Evolutionary conservation across 306 rosid genomes (phyloP).

Genomic region (Begonia fuchsioides): DNA sequence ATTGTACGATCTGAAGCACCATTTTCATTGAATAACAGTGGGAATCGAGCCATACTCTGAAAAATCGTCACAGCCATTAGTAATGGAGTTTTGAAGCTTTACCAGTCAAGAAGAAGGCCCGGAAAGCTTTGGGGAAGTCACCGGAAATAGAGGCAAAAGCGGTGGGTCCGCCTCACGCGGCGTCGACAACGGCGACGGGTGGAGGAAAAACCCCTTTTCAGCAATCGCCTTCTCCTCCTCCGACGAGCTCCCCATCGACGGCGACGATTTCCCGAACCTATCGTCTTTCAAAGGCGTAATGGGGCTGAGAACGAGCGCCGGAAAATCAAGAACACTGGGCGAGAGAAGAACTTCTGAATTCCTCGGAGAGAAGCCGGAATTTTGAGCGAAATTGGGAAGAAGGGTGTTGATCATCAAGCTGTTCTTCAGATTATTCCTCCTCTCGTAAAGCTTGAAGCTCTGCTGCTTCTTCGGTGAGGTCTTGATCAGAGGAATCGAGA

Average conservation of each 20-base stretch:
- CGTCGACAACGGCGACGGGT: conserved; percentile 55
- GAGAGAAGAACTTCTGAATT: conserved; percentile 71
- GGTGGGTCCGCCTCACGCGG: conserved; percentile 68
- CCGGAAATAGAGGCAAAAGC: conserved; percentile 72
- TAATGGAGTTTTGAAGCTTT: neutral
- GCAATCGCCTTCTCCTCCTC: conserved; percentile 92
- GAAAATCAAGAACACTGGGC: conserved; percentile 74
- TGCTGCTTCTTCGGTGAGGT: conserved; percentile 47
- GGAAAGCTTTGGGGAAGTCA: conserved; percentile 70
- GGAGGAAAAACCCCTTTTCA: conserved; percentile 74
- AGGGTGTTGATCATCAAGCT: too few relatives aligned
- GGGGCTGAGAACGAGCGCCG: conserved; percentile 82
- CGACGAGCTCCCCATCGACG: conserved; percentile 67
- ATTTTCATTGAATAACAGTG: neutral
- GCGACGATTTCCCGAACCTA: conserved; percentile 62
- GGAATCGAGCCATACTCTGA: neutral
- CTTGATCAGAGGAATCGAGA: conserved; percentile 61
- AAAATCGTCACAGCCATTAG: neutral
- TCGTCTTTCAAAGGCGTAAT: conserved; percentile 71
- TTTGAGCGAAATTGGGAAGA: too few relatives aligned
- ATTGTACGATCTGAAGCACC: neutral
- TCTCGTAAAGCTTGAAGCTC: too few relatives aligned
- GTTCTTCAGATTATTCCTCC: too few relatives aligned
- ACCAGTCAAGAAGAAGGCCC: conserved; percentile 37
- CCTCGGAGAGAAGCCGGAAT: conserved; percentile 56